phyloP scores from a whole-genome alignment of 2,329 filamentous ascomycete species.

The Fusarium concolor region DNA sequence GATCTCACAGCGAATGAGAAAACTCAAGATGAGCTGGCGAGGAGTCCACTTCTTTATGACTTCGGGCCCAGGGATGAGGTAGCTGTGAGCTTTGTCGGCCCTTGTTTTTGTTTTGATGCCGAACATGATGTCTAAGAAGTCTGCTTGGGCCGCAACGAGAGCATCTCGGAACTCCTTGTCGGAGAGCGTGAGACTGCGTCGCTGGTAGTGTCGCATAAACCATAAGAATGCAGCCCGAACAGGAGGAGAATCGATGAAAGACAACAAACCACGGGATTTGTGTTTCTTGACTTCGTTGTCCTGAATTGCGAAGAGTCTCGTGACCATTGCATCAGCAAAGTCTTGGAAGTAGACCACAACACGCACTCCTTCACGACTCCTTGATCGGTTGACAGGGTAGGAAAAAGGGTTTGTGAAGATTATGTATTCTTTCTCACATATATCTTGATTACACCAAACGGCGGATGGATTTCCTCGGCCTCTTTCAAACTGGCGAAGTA shows the following conservation, averaged over 20 bases:
- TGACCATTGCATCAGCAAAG: slow-evolving; percentile 34
- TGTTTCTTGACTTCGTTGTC: slow-evolving; percentile 9
- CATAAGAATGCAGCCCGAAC: slow-evolving; percentile 41
- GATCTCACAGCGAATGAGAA: slow-evolving; percentile 43
- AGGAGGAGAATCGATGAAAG: slow-evolving; percentile 45
- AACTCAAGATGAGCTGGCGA: slow-evolving; percentile 36
- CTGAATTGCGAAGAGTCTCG: slow-evolving; percentile 14
- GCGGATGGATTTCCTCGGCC: slow-evolving; percentile 35
- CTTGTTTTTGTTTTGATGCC: slow-evolving; percentile 15
- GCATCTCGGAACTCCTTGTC: slow-evolving; percentile 12
- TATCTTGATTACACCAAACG: slow-evolving; percentile 35
- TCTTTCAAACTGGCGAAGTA: slow-evolving; percentile 30
- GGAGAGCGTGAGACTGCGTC: neutral
- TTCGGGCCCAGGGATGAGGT: neutral
- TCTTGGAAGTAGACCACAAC: slow-evolving; percentile 33
- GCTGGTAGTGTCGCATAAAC: slow-evolving; percentile 12
- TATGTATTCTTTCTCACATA: slow-evolving; percentile 21
- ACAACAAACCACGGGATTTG: slow-evolving; percentile 34
- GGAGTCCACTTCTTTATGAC: slow-evolving; percentile 11
- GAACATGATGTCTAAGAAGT: slow-evolving; percentile 38
- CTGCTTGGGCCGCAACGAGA: slow-evolving; percentile 14
- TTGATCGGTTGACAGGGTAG: slow-evolving; percentile 7
- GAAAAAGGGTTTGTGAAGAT: slow-evolving; percentile 21
- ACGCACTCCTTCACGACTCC: slow-evolving; percentile 13
- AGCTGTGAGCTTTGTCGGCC: slow-evolving; percentile 14